A percentile compares a stretch with the other conserved stretches of the same genome.
phyloP scores from a whole-genome alignment of 1,139 yeast genomes.

The Dujonia santamariae region DNA sequence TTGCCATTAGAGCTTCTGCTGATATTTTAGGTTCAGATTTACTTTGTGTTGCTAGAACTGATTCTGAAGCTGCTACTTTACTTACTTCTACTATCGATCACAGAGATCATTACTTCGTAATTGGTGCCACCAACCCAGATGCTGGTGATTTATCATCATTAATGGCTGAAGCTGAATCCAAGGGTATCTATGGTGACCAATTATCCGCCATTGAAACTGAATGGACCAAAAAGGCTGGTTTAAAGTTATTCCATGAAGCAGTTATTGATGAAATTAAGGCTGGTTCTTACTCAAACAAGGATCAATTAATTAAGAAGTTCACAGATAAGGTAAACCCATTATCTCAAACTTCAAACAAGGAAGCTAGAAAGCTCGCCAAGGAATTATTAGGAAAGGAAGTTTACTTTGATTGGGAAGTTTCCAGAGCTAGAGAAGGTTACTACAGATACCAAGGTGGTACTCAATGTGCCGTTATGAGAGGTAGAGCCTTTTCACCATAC shows the following conservation, averaged over 20 bases:
- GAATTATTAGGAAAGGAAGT: conserved; percentile 79
- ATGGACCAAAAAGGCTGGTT: conserved; percentile 82
- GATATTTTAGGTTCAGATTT: conserved; percentile 88
- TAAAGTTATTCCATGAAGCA: conserved; percentile 89
- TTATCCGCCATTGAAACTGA: conserved; percentile 74
- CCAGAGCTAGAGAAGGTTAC: conserved; percentile 96
- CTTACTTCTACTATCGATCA: conserved; percentile 90
- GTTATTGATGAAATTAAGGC: conserved; percentile 78
- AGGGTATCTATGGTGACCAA: conserved; percentile 69
- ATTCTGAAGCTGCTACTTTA: conserved; percentile 95
- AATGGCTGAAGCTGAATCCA: conserved; percentile 76
- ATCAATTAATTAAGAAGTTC: conserved; percentile 63
- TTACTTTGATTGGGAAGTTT: conserved; percentile 93
- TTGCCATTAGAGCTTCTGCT: conserved; percentile 93
- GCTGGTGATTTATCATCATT: conserved; percentile 71
- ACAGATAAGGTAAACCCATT: conserved; percentile 70
- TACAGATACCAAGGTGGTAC: conserved; percentile 97
- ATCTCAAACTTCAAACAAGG: conserved; percentile 70
- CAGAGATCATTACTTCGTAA: conserved; percentile 90
- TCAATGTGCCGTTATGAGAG: conserved; percentile 96
- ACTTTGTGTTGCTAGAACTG: conserved; percentile 90
- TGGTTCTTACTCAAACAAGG: conserved; percentile 61
- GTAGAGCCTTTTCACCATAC: conserved; percentile 92
- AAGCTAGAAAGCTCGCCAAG: conserved; percentile 76
- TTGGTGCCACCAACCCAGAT: conserved; percentile 87